These are phyloP conservation scores for Boletus huronensis DNA, from an alignment of 768 basidiomycete species.

Conservation along the genomic window DNA sequence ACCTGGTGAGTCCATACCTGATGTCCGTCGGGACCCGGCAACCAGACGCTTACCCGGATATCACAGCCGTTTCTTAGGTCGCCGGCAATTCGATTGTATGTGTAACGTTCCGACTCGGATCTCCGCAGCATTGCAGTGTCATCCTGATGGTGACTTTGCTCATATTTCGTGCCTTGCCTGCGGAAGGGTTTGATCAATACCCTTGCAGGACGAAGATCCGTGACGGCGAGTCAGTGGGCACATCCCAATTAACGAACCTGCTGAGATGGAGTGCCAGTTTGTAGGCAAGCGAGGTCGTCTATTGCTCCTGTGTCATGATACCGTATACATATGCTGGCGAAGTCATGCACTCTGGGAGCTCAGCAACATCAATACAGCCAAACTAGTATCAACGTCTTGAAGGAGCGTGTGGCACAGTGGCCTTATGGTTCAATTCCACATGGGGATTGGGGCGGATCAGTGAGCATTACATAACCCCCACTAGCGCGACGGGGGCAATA, in stretches of 20 bases:
- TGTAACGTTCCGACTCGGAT: background rate
- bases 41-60: no score
- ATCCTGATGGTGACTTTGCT: background rate
- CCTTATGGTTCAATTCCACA: background rate
- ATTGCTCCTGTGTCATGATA: background rate
- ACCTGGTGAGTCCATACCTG: background rate
- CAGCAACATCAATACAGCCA: background rate
- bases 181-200: background rate
- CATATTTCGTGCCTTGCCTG: background rate
- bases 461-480: background rate
- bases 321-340: background rate
- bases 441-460: background rate
- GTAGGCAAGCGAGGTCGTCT: background rate
- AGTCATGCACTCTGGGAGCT: no score
- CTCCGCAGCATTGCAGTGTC: background rate
- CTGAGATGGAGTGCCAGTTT: background rate
- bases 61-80: background rate
- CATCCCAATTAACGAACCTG: background rate
- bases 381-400: background rate
- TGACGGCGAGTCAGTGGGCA: background rate
- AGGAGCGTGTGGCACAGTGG: background rate
- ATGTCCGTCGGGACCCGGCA: background rate
- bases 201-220: no score
- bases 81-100: background rate
- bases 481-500: background rate